Conservation (phyloP, 2,329 filamentous ascomycete species). For the Aureobasidium sp. region DNA sequence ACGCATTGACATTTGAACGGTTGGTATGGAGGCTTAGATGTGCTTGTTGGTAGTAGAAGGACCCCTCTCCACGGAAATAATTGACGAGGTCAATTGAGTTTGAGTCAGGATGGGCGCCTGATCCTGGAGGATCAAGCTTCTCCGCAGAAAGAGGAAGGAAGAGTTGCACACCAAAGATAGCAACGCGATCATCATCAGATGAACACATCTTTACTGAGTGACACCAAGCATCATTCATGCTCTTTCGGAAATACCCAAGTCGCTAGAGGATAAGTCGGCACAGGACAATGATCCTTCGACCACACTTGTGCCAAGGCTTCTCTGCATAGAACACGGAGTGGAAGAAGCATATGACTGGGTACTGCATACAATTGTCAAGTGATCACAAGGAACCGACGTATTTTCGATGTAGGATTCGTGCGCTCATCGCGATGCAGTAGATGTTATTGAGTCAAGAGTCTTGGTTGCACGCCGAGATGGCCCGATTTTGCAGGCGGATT, state of each 20-base stretch:
- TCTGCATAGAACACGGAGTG: not conserved
- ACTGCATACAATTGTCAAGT: conserved; percentile 3
- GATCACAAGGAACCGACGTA: not conserved
- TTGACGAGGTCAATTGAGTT: not conserved
- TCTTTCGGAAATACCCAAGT: not conserved
- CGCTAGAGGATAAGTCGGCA: conserved; percentile 6
- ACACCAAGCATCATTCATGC: not conserved
- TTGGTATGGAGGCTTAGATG: conserved; percentile 4
- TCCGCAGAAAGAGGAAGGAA: not conserved
- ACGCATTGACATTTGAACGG: conserved; percentile 8
- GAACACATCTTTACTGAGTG: not conserved
- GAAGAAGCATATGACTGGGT: conserved; percentile 3
- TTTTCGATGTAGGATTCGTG: not conserved
- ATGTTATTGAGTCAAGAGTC: conserved; percentile 4
- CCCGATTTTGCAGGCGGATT: not conserved
- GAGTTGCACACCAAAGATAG: not conserved
- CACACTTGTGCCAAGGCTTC: not conserved
- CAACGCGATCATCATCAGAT: not conserved
- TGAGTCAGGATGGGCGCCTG: not conserved
- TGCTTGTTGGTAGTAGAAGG: not conserved
- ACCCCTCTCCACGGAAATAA: not conserved
- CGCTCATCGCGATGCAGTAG: not conserved
- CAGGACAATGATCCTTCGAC: not conserved
- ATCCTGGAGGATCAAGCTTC: not conserved
- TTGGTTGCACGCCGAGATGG: conserved; percentile 7